Evolutionary conservation across 1,284 basidiomycete genomes (phyloP), one percentile per base, ranked within the genome.

Genomic region (Trichosporon ovoides): DNA sequence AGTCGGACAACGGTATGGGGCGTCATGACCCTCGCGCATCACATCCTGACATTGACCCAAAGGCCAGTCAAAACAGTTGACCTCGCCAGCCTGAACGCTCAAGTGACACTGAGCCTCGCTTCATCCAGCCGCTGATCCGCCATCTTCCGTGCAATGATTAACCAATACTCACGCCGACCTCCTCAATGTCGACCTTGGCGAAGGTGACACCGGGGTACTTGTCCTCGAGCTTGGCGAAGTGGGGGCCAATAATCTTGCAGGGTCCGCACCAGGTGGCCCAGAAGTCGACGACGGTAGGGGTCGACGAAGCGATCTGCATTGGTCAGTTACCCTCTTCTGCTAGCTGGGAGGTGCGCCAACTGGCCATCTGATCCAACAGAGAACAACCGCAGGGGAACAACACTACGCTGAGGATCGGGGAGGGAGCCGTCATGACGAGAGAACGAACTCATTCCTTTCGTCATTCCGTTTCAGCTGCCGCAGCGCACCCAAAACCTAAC

Each of bases 111-210:
- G 20, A 22, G 38, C 38, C 22, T 22, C 38, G 14, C 13, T 14
- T 3, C 13, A 7, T 3, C 13, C 7, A 7, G 10, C 24, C 12
- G n/a, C 28, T 18, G 22, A 10, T 28, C 43, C 13, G 11, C 40
- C 2, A n/a, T 24, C 11, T 16, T 13, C 38, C 7, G 9, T 10
- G 5, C 19, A 20, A 18, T 6, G 20, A 40, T 20, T 18, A 20
- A 48, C 24, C 13, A 4, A 35, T 2, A 64, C 62, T 58, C 61
- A 73, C 71, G 51, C 67, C 62, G 51, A 71, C 67, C 61, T 75
- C 82, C 70, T 91, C 89, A 52, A 88, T 83, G 74, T 91, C 87
- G 67, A 93, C 87, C 80, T 92, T 92, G 83, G 85, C 89, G 78
- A 87, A 88, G 56, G 78, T 80, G 77, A 89, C 82, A 28, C 80